These are phyloP conservation scores for Brassica nigra DNA, from an alignment of 345 rosid species.

Conservation along the genomic window DNA sequence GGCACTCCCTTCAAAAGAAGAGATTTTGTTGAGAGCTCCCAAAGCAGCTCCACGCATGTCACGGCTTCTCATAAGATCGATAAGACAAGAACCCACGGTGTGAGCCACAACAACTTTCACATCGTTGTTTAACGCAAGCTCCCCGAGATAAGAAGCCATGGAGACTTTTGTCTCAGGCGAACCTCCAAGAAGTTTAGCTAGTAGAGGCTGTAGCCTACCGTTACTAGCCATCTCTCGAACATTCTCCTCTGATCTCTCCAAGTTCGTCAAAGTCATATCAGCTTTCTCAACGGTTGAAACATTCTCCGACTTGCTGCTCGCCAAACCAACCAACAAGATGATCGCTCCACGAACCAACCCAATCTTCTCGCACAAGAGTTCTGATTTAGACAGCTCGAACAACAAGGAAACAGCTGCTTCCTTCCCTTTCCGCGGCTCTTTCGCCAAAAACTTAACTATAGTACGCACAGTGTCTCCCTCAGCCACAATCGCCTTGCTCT, in stretches of 20 bases:
- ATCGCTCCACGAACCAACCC: conserved; percentile 90
- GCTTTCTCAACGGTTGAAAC: conserved; percentile 83
- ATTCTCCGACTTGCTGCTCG: conserved; percentile 88
- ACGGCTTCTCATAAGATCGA: conserved; percentile 73
- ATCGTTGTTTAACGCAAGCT: conserved; percentile 76
- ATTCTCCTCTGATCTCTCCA: conserved; percentile 79
- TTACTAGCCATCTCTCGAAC: conserved; percentile 88
- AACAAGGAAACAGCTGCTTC: conserved; percentile 86
- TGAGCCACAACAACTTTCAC: conserved; percentile 76
- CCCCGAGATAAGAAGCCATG: conserved; percentile 91
- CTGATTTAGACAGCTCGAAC: conserved; percentile 85
- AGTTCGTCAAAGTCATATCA: conserved; percentile 71
- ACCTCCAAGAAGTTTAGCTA: conserved; percentile 80
- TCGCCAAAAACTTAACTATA: conserved; percentile 74
- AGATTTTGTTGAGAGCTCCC: conserved; percentile 82
- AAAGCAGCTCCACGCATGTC: conserved; percentile 72
- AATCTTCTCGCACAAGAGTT: conserved; percentile 82
- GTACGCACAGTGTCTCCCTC: conserved; percentile 95
- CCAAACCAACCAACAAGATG: conserved; percentile 84
- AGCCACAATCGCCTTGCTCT: conserved; percentile 81
- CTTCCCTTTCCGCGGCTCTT: conserved; percentile 76
- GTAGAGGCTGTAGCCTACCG: conserved; percentile 85
- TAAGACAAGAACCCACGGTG: conserved; percentile 76
- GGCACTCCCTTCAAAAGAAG: conserved; percentile 77
- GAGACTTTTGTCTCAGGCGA: conserved; percentile 73